Conservation (phyloP, 805 yeast species). For the Saccharomycopsis capsularis region DNA sequence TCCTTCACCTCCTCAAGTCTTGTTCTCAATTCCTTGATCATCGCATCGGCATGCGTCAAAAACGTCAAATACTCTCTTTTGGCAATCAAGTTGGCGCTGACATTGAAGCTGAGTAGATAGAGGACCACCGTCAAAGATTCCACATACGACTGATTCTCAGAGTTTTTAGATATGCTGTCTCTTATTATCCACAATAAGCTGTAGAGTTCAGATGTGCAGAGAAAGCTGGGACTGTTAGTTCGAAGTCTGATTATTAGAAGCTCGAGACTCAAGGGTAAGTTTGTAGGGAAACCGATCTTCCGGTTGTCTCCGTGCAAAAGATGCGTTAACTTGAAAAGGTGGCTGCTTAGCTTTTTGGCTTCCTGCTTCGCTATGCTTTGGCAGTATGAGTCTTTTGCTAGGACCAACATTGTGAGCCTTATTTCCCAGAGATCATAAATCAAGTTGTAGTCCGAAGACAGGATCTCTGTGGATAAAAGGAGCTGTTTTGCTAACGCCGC, state of each 20-base stretch:
- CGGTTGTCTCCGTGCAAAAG: slow-evolving; percentile 3
- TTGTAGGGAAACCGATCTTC: slow-evolving; percentile 21
- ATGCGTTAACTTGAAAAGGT: slow-evolving; percentile 19
- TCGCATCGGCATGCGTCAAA: slow-evolving; percentile 24
- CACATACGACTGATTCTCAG: not conserved
- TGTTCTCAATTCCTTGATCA: slow-evolving; percentile 6
- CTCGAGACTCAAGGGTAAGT: slow-evolving; percentile 23
- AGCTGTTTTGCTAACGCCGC: not conserved
- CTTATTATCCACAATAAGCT: slow-evolving; percentile 17
- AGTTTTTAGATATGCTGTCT: not conserved
- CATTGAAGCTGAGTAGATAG: slow-evolving; percentile 22
- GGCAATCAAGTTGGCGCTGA: slow-evolving; percentile 26
- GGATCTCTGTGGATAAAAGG: not conserved
- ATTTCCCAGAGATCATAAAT: slow-evolving; percentile 25
- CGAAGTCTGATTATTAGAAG: slow-evolving; percentile 25
- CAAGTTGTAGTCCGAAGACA: not conserved
- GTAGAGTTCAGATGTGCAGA: slow-evolving; percentile 20
- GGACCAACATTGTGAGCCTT: slow-evolving; percentile 22
- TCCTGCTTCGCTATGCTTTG: slow-evolving; percentile 25
- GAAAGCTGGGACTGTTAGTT: slow-evolving; percentile 24
- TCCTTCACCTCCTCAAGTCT: not conserved
- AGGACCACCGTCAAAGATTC: slow-evolving; percentile 7
- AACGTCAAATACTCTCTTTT: slow-evolving; percentile 27
- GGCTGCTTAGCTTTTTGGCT: slow-evolving; percentile 23
- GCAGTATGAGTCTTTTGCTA: slow-evolving; percentile 24